A percentile compares a stretch with the other conserved stretches of the same genome.
These are phyloP conservation scores for Neltuma alba DNA, from an alignment of 306 rosid species.

Conservation along the genomic window DNA sequence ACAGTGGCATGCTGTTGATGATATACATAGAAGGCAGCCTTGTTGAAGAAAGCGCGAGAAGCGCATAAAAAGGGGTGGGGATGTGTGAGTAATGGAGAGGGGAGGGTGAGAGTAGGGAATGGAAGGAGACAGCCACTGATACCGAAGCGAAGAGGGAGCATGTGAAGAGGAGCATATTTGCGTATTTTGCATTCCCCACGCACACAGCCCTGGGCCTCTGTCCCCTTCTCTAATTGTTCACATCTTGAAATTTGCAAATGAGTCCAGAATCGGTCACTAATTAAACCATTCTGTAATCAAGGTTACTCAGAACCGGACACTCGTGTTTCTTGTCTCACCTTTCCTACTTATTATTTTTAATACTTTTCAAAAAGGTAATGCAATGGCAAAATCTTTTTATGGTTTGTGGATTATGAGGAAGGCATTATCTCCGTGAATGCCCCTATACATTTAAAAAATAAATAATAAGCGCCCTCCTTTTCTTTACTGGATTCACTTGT, in stretches of 20 bases:
- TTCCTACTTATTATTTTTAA: background rate
- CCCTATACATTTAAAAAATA: background rate
- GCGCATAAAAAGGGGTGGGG: background rate
- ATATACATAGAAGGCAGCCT: background rate
- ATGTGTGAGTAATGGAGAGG: too few relatives aligned
- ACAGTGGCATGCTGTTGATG: too few relatives aligned
- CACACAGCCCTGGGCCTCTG: background rate
- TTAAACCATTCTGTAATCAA: background rate
- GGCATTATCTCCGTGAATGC: background rate
- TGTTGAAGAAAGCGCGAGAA: background rate
- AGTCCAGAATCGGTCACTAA: background rate
- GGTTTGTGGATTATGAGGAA: background rate
- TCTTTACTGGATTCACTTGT: background rate
- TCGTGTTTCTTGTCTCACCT: background rate
- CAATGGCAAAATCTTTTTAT: background rate
- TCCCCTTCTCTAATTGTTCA: background rate
- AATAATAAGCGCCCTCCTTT: background rate
- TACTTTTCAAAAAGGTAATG: background rate
- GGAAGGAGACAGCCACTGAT: background rate
- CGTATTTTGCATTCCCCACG: background rate
- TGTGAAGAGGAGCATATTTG: background rate
- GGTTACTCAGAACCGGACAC: background rate
- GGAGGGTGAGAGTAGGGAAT: background rate
- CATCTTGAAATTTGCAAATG: background rate
- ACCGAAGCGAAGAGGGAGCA: background rate